Conservation (phyloP, 1,284 basidiomycete species). For the Mycena sp. region DNA sequence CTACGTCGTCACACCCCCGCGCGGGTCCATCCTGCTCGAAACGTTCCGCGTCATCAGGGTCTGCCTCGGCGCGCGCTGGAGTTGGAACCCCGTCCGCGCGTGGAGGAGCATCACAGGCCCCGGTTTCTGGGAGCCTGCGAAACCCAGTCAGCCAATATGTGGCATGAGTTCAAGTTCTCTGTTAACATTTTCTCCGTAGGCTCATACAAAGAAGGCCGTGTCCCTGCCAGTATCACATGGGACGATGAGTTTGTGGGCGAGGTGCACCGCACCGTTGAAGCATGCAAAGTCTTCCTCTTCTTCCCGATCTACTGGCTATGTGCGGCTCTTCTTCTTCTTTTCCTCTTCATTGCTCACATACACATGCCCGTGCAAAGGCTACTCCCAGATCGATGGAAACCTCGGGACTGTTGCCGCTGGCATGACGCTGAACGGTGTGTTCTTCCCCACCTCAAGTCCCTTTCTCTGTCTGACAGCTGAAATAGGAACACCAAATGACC, state of each 20-base stretch:
- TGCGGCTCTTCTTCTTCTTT: slow-evolving; percentile 36
- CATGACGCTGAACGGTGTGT: slow-evolving; percentile 51
- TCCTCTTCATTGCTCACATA: background rate
- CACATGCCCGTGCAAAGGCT: slow-evolving; percentile 40
- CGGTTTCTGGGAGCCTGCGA: slow-evolving; percentile 70
- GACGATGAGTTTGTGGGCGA: slow-evolving; percentile 71
- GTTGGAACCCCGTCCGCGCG: slow-evolving; percentile 46
- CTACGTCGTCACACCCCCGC: slow-evolving; percentile 64
- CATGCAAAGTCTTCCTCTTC: slow-evolving; percentile 73
- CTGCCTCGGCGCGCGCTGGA: slow-evolving; percentile 46
- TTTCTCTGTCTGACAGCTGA: background rate
- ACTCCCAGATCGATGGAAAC: slow-evolving; percentile 65
- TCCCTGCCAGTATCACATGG: slow-evolving; percentile 53
- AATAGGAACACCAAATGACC: slow-evolving; percentile 65
- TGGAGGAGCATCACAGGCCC: slow-evolving; percentile 38
- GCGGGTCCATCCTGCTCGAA: slow-evolving; percentile 64
- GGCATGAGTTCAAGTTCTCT: background rate
- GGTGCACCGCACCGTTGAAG: slow-evolving; percentile 67
- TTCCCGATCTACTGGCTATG: slow-evolving; percentile 66
- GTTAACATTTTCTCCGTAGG: slow-evolving; percentile 28
- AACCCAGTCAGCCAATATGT: slow-evolving; percentile 50
- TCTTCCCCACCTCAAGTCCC: background rate
- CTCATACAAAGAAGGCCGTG: slow-evolving; percentile 41
- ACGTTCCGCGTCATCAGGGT: slow-evolving; percentile 48
- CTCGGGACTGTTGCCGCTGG: slow-evolving; percentile 59